Percentiles rank a stretch among this genome's conserved stretches.
phyloP scores from a whole-genome alignment of 1,139 yeast genomes.

The Kodamaea suecica region DNA sequence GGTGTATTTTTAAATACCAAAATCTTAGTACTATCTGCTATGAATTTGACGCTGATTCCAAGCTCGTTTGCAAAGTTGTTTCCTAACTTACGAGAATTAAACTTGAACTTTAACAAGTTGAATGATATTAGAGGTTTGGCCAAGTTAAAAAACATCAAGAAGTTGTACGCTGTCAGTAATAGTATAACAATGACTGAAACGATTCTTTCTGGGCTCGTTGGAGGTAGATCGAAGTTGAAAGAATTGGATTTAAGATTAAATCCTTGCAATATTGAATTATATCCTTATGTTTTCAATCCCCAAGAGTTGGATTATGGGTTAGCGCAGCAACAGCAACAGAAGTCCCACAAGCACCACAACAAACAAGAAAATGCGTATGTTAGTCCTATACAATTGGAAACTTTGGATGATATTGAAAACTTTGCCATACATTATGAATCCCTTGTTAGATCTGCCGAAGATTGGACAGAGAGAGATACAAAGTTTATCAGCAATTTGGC shows the following conservation, averaged over 20 bases:
- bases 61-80: constrained; percentile 32
- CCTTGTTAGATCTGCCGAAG: constrained; percentile 29
- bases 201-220: constrained; percentile 32
- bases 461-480: constrained; percentile 39
- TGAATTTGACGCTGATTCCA: constrained; percentile 39
- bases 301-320: constrained; percentile 34
- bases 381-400: constrained; percentile 40
- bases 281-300: constrained; percentile 53
- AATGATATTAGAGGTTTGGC: constrained; percentile 26
- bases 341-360: too few relatives aligned
- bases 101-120: constrained; percentile 50
- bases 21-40: constrained; percentile 42
- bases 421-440: constrained; percentile 43
- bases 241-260: constrained; percentile 51
- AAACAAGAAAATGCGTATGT: constrained; percentile 8
- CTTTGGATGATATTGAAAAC: constrained; percentile 45
- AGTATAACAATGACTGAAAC: constrained; percentile 32
- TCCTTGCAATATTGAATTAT: constrained; percentile 45
- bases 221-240: constrained; percentile 31
- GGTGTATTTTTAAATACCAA: constrained; percentile 35
- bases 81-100: constrained; percentile 48
- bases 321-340: constrained; percentile 8
- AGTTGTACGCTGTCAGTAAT: constrained; percentile 47
- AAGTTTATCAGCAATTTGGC: constrained; percentile 23
- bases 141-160: constrained; percentile 32